These are phyloP conservation scores for Peronospora belbahrii DNA, from an alignment of 352 stramenopile species.

Conservation along the genomic window DNA sequence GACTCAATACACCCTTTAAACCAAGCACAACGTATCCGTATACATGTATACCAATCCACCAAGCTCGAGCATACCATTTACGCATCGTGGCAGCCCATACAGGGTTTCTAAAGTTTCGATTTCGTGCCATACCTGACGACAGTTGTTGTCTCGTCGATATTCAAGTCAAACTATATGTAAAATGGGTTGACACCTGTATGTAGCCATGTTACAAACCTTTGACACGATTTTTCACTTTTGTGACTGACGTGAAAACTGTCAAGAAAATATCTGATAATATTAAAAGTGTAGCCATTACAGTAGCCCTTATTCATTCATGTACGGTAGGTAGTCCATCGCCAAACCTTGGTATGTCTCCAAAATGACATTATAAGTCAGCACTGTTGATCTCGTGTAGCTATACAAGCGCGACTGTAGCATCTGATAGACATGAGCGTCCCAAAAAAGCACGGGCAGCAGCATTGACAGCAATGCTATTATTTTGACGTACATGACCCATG, in stretches of 20 bases:
- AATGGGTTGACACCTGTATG: background rate
- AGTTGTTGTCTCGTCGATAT: background rate
- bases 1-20: constrained; percentile 26
- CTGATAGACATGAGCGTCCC: constrained; percentile 21
- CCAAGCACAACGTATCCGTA: constrained; percentile 54
- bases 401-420: constrained; percentile 20
- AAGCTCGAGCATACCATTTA: constrained; percentile 58
- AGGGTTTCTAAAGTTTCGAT: constrained; percentile 22
- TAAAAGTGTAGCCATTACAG: too few species aligned
- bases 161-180: background rate
- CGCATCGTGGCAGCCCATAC: constrained; percentile 31
- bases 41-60: constrained; percentile 60
- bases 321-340: too few species aligned
- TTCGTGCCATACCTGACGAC: constrained; percentile 12
- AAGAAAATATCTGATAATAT: too few species aligned
- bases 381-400: constrained; percentile 10
- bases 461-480: constrained; percentile 20
- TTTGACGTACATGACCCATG: constrained; percentile 20
- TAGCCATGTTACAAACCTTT: background rate
- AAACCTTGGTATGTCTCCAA: too few species aligned
- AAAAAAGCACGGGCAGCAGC: constrained; percentile 19
- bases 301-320: too few species aligned
- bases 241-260: too few species aligned
- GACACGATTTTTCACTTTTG: too few species aligned
- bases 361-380: too few species aligned